Evolutionary conservation across 805 yeast genomes (phyloP).

Genomic region (Cyberlindnera misumaiensis): DNA sequence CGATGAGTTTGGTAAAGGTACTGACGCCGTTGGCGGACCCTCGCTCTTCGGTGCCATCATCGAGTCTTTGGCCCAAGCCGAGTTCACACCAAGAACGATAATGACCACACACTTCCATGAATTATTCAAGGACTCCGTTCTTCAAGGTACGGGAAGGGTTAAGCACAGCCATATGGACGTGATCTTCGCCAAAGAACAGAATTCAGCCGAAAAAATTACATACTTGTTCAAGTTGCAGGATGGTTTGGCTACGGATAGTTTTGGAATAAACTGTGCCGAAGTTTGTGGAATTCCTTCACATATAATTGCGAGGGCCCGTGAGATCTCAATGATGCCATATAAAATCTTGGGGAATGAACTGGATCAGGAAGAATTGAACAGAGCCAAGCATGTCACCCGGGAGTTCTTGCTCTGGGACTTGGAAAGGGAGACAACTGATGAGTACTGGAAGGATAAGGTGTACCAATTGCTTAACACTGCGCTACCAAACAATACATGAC

Average conservation of each 20-base stretch:
- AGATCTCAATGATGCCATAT: slow-evolving; percentile 16
- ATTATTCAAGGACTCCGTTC: slow-evolving; percentile 25
- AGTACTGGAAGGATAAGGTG: neutral
- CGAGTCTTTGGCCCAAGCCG: slow-evolving; percentile 13
- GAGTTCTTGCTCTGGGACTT: slow-evolving; percentile 19
- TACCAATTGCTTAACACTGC: too few species aligned
- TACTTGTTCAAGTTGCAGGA: slow-evolving; percentile 28
- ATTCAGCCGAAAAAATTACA: slow-evolving; percentile 12
- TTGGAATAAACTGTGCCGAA: slow-evolving; percentile 36
- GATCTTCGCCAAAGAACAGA: slow-evolving; percentile 7
- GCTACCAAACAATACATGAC: neutral
- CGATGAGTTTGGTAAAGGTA: slow-evolving; percentile 52
- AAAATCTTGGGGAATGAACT: slow-evolving; percentile 6
- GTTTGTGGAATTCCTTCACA: slow-evolving; percentile 27
- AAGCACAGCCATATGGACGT: slow-evolving; percentile 32
- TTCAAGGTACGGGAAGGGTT: slow-evolving; percentile 18
- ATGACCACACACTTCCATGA: slow-evolving; percentile 41
- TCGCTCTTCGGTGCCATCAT: slow-evolving; percentile 36
- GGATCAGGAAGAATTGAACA: slow-evolving; percentile 1
- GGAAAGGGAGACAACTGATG: slow-evolving; percentile 1
- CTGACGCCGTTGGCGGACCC: slow-evolving; percentile 40
- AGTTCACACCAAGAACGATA: slow-evolving; percentile 23
- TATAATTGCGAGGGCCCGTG: slow-evolving; percentile 28
- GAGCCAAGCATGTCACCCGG: slow-evolving; percentile 11
- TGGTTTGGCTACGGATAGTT: slow-evolving; percentile 29